Conservation (phyloP, 1,139 yeast genomes). For the Candida buenavistaensis region DNA sequence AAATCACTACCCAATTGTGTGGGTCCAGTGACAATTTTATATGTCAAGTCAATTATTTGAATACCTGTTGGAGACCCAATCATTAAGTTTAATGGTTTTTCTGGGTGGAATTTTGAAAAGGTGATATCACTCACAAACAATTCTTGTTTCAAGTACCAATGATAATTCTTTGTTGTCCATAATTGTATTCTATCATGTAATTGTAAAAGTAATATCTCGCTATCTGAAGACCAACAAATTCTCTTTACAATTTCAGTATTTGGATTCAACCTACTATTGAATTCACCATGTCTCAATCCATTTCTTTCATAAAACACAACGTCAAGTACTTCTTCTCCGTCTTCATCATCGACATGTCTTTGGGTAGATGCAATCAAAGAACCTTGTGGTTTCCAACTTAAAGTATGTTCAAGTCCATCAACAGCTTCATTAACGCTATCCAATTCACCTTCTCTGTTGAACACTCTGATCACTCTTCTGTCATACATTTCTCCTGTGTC, state of each 20-base stretch:
- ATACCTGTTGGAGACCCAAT: constrained; percentile 53
- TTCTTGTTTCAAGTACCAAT: constrained; percentile 92
- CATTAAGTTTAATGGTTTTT: constrained; percentile 75
- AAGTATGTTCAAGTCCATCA: constrained; percentile 69
- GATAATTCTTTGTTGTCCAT: constrained; percentile 92
- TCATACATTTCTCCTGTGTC: constrained; percentile 40
- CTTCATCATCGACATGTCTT: constrained; percentile 49
- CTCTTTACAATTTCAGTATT: constrained; percentile 45
- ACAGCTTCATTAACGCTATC: constrained; percentile 91
- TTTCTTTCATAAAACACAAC: constrained; percentile 88
- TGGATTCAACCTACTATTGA: constrained; percentile 63
- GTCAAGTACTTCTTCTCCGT: constrained; percentile 49
- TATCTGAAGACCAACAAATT: constrained; percentile 79
- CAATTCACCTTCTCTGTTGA: constrained; percentile 72
- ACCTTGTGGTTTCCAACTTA: constrained; percentile 93
- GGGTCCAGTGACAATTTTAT: constrained; percentile 68
- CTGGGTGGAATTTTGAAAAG: constrained; percentile 83
- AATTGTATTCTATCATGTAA: constrained; percentile 64
- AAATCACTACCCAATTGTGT: constrained; percentile 64
- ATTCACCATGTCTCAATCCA: constrained; percentile 90
- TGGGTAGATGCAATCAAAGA: constrained; percentile 82
- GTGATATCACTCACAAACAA: constrained; percentile 40
- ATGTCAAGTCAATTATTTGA: constrained; percentile 69
- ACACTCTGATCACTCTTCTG: constrained; percentile 84
- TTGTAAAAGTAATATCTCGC: constrained; percentile 75